These are phyloP conservation scores for Boechera retrofracta DNA, from an alignment of 345 rosid species.

Conservation along the genomic window DNA sequence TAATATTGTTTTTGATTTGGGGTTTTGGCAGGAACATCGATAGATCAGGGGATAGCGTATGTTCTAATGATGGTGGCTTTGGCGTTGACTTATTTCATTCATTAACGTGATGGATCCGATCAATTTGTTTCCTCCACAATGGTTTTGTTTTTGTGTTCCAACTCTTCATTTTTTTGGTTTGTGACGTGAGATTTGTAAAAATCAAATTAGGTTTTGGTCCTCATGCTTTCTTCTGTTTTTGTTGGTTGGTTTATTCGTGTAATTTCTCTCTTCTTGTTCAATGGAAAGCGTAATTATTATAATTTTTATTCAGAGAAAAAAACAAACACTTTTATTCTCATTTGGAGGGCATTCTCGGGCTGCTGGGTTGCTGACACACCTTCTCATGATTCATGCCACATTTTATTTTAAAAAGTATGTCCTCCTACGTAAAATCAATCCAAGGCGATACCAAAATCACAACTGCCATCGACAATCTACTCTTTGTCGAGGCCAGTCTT, in stretches of 20 bases:
- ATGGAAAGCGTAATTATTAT: conserved; percentile 3
- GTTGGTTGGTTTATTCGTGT: conserved; percentile 26
- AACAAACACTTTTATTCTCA: neutral
- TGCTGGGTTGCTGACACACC: neutral
- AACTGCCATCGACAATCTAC: neutral
- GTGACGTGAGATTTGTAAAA: conserved; percentile 35
- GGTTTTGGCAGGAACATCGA: conserved; percentile 62
- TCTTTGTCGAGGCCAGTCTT: neutral
- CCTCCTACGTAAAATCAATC: neutral
- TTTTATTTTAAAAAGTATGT: neutral
- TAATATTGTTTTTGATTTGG: conserved; percentile 18
- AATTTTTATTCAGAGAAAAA: neutral
- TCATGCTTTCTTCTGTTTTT: conserved; percentile 32
- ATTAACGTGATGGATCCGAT: conserved; percentile 39
- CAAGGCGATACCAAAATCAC: neutral
- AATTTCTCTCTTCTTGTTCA: neutral
- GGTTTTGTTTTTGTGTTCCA: conserved; percentile 35
- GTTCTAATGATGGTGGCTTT: conserved; percentile 85
- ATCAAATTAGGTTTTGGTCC: conserved; percentile 23
- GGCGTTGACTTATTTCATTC: conserved; percentile 84
- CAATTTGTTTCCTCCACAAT: conserved; percentile 22
- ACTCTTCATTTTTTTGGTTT: neutral
- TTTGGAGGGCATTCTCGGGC: neutral
- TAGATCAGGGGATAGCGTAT: conserved; percentile 91
- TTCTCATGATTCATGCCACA: neutral